A percentile compares a stretch with the other conserved stretches of the same genome.
Conservation (phyloP, 192 early-diverging fungal genomes). For the Podila verticillata region DNA sequence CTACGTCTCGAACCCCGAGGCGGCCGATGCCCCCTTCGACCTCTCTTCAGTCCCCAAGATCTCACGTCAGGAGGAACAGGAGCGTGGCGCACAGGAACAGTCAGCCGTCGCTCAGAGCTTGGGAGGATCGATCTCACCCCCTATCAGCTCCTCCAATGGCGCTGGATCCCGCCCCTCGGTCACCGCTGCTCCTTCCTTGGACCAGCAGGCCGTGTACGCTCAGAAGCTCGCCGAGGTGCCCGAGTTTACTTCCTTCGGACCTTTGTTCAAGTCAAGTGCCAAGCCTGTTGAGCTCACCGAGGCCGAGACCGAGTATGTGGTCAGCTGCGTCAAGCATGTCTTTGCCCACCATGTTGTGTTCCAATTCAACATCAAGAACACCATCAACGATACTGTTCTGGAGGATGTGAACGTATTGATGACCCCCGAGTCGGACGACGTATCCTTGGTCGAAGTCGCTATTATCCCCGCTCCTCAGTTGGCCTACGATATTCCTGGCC, state of each 20-base stretch:
- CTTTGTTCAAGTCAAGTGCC: constrained; percentile 85
- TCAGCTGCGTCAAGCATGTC: constrained; percentile 93
- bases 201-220: constrained; percentile 80
- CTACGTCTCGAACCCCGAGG: constrained; percentile 79
- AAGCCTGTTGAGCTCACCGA: constrained; percentile 88
- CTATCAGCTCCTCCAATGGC: constrained; percentile 36
- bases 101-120: constrained; percentile 36
- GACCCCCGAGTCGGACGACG: constrained; percentile 72
- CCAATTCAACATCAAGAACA: constrained; percentile 96
- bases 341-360: constrained; percentile 91
- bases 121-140: constrained; percentile 32
- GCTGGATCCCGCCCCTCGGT: constrained; percentile 46
- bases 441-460: constrained; percentile 68
- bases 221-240: constrained; percentile 82
- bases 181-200: constrained; percentile 54
- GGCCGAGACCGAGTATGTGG: constrained; percentile 95
- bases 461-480: constrained; percentile 81
- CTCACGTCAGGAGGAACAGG: constrained; percentile 88
- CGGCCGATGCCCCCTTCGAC: constrained; percentile 77
- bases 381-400: constrained; percentile 90
- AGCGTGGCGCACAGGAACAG: constrained; percentile 67
- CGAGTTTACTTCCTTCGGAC: constrained; percentile 84
- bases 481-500: constrained; percentile 77
- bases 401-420: constrained; percentile 92
- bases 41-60: constrained; percentile 82